These are phyloP conservation scores for Earliella scabrosa DNA, from an alignment of 1,284 basidiomycete species.

Conservation along the genomic window DNA sequence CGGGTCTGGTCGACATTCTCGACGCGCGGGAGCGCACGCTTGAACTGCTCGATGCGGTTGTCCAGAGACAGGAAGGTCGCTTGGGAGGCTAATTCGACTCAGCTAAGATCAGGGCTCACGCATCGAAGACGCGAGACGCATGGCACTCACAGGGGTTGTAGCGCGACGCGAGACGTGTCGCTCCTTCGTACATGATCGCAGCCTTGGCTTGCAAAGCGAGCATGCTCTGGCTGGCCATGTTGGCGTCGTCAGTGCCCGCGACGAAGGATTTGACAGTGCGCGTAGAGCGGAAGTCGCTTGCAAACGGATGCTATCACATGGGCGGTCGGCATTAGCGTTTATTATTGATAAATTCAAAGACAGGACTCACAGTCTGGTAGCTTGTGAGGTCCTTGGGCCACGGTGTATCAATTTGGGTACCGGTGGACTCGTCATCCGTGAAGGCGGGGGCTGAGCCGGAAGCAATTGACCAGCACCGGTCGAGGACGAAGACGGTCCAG, in stretches of 20 bases:
- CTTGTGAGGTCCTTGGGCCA: conserved; percentile 44
- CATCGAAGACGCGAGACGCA: neutral
- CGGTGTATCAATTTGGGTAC: conserved; percentile 43
- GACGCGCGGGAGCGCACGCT: conserved; percentile 27
- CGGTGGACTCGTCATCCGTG: conserved; percentile 32
- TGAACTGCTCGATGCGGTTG: conserved; percentile 35
- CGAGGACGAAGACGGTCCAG: conserved; percentile 49
- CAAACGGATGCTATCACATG: conserved; percentile 27
- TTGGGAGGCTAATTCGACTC: conserved; percentile 28
- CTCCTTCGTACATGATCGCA: conserved; percentile 40
- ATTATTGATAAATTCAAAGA: too few species aligned
- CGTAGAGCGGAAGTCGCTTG: conserved; percentile 26
- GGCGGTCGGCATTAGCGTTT: too few species aligned
- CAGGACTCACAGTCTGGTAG: conserved; percentile 34
- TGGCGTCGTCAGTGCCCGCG: conserved; percentile 28
- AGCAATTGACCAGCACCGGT: conserved; percentile 45
- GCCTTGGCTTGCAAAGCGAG: conserved; percentile 42
- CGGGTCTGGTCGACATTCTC: conserved; percentile 18
- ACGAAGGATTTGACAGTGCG: conserved; percentile 39
- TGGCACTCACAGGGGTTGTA: conserved; percentile 31
- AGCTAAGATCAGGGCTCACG: conserved; percentile 5
- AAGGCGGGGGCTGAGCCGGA: conserved; percentile 41
- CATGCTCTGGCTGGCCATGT: conserved; percentile 27
- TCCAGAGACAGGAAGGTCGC: conserved; percentile 35
- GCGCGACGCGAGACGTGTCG: conserved; percentile 32